A percentile compares a stretch with the other conserved stretches of the same genome.
Conservation (phyloP, 2,329 filamentous ascomycete species). For the Tolypocladium inflatum region DNA sequence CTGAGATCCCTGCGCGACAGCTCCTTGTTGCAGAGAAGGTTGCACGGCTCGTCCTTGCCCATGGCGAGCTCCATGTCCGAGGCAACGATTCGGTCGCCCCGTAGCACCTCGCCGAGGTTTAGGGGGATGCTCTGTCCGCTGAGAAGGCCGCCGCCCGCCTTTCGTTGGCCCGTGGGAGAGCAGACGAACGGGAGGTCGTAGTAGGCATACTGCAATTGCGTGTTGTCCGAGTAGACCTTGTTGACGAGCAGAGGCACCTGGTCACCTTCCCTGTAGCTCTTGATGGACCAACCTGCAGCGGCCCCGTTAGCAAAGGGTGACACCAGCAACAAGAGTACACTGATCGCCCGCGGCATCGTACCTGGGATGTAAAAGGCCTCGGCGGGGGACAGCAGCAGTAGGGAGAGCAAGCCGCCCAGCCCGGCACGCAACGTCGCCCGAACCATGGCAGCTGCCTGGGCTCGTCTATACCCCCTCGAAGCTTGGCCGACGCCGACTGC, state of each 20-base stretch:
- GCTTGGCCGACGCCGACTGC: background rate
- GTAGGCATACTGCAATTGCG: slow-evolving; percentile 86
- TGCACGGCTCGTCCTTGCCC: slow-evolving; percentile 65
- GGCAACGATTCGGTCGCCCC: slow-evolving; percentile 74
- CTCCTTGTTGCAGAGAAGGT: slow-evolving; percentile 60
- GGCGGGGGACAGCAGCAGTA: slow-evolving; percentile 25
- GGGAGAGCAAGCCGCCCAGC: slow-evolving; percentile 29
- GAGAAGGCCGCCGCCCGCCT: slow-evolving; percentile 57
- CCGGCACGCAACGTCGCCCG: slow-evolving; percentile 16
- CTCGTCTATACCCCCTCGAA: background rate
- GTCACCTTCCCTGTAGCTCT: slow-evolving; percentile 67
- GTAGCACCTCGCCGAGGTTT: slow-evolving; percentile 79
- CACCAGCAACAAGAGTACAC: background rate
- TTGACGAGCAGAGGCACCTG: slow-evolving; percentile 80
- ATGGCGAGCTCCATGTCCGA: slow-evolving; percentile 78
- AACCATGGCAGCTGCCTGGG: slow-evolving; percentile 6
- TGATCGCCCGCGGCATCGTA: slow-evolving; percentile 28
- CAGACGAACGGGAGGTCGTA: slow-evolving; percentile 83
- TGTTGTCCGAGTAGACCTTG: slow-evolving; percentile 85
- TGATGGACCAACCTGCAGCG: slow-evolving; percentile 64
- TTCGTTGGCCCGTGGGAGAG: slow-evolving; percentile 59
- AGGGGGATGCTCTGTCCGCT: slow-evolving; percentile 71
- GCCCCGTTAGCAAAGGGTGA: slow-evolving; percentile 3
- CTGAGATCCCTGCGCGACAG: slow-evolving; percentile 56
- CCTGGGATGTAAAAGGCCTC: slow-evolving; percentile 81